Percentiles rank a stretch among this genome's conserved stretches.
phyloP scores from a whole-genome alignment of 495 filamentous ascomycete genomes.

The Penicillium dipodomyicola region DNA sequence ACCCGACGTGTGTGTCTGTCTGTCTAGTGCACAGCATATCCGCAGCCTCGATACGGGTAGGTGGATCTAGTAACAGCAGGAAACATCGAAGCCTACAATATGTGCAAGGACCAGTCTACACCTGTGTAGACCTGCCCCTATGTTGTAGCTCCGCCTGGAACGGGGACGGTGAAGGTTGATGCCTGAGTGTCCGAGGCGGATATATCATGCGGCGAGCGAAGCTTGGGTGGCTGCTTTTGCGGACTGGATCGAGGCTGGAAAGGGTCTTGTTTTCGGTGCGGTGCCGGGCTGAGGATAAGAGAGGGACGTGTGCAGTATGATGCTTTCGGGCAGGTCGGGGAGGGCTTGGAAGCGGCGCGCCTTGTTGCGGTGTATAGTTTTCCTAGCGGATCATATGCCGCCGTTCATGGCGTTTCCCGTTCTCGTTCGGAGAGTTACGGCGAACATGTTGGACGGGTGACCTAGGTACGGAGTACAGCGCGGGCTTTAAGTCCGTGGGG shows the following conservation, averaged over 20 bases:
- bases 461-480: too few relatives aligned
- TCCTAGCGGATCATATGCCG: not conserved
- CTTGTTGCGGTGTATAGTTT: not conserved
- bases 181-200: not conserved
- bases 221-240: not conserved
- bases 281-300: not conserved
- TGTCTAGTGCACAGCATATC: not conserved
- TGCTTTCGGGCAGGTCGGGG: not conserved
- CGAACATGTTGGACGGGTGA: not conserved
- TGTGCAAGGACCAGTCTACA: not conserved
- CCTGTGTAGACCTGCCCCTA: not conserved
- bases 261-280: not conserved
- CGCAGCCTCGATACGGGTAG: not conserved
- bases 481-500: not conserved
- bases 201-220: not conserved
- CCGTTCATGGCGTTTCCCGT: not conserved
- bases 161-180: not conserved
- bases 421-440: not conserved
- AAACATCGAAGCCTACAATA: not conserved
- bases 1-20: not conserved
- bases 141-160: not conserved
- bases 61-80: not conserved
- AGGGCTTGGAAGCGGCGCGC: not conserved
- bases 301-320: not conserved
- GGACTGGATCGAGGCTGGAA: not conserved